These are phyloP conservation scores for Candolleomyces aberdarensis DNA, from an alignment of 768 basidiomycete species.

Conservation along the genomic window DNA sequence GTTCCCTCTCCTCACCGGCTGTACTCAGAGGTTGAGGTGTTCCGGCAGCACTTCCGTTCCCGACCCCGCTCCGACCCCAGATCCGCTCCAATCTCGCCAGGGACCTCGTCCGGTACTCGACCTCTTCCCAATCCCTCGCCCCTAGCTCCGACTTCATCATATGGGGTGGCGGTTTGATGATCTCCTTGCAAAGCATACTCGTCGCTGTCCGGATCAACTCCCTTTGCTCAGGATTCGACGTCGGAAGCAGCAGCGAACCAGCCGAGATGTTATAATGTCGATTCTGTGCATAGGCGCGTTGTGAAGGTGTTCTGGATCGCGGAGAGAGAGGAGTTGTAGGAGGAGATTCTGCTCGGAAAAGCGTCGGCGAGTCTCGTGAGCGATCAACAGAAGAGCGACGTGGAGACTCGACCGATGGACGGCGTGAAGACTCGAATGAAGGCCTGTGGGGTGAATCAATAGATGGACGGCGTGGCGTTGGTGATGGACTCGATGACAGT, in stretches of 20 bases:
- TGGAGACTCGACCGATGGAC: constrained; percentile 20
- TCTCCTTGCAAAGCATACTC: constrained; percentile 62
- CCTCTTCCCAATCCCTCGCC: constrained; percentile 67
- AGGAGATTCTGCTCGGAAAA: constrained; percentile 14
- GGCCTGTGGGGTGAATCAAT: constrained; percentile 25
- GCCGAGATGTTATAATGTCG: constrained; percentile 59
- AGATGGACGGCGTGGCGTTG: constrained; percentile 34
- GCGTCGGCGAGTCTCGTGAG: constrained; percentile 28
- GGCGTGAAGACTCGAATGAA: constrained; percentile 9
- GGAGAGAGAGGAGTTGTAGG: constrained; percentile 42
- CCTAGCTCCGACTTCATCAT: constrained; percentile 48
- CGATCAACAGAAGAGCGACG: constrained; percentile 38
- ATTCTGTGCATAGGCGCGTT: constrained; percentile 49
- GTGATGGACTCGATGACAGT: constrained; percentile 31
- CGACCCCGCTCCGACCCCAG: constrained; percentile 47
- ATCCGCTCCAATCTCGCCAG: constrained; percentile 69
- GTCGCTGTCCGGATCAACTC: constrained; percentile 67
- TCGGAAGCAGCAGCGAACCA: constrained; percentile 43
- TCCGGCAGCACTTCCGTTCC: constrained; percentile 24
- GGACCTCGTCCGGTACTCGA: constrained; percentile 60
- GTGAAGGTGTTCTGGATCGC: constrained; percentile 45
- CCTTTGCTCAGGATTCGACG: constrained; percentile 56
- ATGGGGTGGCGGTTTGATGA: constrained; percentile 58
- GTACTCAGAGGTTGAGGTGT: constrained; percentile 27
- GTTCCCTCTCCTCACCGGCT: constrained; percentile 72